Conservation (phyloP, 441 rosid species). For the Arabidopsis hybrid region DNA sequence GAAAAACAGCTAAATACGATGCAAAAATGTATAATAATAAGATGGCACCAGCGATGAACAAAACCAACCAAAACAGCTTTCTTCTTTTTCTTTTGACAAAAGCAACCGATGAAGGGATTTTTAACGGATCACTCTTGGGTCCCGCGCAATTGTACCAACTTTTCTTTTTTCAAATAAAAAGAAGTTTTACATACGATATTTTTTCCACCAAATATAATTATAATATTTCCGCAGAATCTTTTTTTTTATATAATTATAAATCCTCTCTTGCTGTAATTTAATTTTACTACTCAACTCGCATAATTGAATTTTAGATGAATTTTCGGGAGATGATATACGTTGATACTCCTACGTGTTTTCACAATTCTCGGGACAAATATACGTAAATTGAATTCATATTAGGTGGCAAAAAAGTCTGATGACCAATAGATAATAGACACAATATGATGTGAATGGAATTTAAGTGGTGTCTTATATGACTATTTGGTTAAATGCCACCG, state of each 20-base stretch:
- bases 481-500: slow-evolving; percentile 12
- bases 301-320: background rate
- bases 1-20: slow-evolving; percentile 34
- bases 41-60: slow-evolving; percentile 39
- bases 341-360: too few relatives aligned
- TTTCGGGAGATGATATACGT: background rate
- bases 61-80: slow-evolving; percentile 31
- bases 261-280: too few relatives aligned
- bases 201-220: background rate
- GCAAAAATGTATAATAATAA: slow-evolving; percentile 24
- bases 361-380: too few relatives aligned
- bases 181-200: background rate
- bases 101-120: slow-evolving; percentile 32
- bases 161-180: slow-evolving; percentile 4
- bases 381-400: background rate
- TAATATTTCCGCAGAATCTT: too few relatives aligned
- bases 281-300: background rate
- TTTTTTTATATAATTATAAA: too few relatives aligned
- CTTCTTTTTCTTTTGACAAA: slow-evolving; percentile 39
- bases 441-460: slow-evolving; percentile 11
- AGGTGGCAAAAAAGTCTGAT: slow-evolving; percentile 29
- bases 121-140: slow-evolving; percentile 38
- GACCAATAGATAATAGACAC: slow-evolving; percentile 13
- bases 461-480: background rate
- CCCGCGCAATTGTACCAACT: slow-evolving; percentile 22